Percentiles rank a stretch among this genome's conserved stretches.
Evolutionary conservation across 2,329 filamentous ascomycete species (phyloP).

Genomic region (Aureobasidium sp.): DNA sequence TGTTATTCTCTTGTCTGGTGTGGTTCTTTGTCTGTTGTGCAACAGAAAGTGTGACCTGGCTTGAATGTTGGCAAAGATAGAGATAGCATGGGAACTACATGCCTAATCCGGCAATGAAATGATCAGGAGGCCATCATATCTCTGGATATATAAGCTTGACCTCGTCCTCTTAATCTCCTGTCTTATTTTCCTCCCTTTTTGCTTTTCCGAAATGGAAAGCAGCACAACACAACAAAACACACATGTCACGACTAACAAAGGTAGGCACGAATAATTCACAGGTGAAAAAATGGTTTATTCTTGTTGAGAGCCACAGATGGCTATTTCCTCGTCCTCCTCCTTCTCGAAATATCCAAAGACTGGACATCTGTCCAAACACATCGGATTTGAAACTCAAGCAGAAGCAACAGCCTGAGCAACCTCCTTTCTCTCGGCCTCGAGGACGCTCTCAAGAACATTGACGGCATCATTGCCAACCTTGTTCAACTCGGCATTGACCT

Average conservation of each 20-base stretch:
- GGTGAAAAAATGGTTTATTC: background rate
- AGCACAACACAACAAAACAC: background rate
- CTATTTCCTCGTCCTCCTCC: background rate
- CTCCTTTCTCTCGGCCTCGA: constrained; percentile 41
- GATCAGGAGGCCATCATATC: background rate
- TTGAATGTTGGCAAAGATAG: background rate
- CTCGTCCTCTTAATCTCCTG: background rate
- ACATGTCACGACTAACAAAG: background rate
- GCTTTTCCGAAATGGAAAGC: background rate
- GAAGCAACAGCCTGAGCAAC: constrained; percentile 36
- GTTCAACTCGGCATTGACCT: constrained; percentile 56
- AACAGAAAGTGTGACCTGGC: background rate
- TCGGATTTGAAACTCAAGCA: background rate
- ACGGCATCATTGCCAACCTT: constrained; percentile 36
- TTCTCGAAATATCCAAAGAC: background rate
- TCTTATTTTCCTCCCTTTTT: background rate
- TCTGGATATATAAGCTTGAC: background rate
- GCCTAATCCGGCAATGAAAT: background rate
- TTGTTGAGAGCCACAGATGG: background rate
- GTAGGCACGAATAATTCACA: background rate
- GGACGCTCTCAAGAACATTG: constrained; percentile 42
- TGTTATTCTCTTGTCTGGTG: too few species aligned
- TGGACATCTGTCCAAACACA: background rate
- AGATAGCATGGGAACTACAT: background rate
- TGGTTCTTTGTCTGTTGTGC: too few species aligned